These are phyloP conservation scores for Colletotrichum ledebouriae DNA, from an alignment of 2,329 filamentous ascomycete species.

Conservation along the genomic window DNA sequence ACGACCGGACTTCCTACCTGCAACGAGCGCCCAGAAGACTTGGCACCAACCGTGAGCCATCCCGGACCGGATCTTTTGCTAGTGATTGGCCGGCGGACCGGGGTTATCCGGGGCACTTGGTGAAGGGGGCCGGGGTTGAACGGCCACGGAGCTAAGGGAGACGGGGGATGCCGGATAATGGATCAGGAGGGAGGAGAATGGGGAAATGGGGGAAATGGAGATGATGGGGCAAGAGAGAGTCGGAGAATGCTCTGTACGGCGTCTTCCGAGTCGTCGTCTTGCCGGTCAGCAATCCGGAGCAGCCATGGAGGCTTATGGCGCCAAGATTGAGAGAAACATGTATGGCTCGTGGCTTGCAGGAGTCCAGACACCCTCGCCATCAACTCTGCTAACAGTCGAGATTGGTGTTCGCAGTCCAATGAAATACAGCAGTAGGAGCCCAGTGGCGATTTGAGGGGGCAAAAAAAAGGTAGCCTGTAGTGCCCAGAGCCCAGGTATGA, in stretches of 20 bases:
- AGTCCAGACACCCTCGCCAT: too few species aligned
- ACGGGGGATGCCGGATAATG: background rate
- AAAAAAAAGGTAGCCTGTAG: conserved; percentile 9
- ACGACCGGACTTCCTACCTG: conserved; percentile 27
- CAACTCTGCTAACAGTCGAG: too few species aligned
- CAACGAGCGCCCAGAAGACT: conserved; percentile 35
- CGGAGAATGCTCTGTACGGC: background rate
- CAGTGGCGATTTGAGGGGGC: background rate
- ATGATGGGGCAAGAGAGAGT: background rate
- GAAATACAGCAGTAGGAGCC: background rate
- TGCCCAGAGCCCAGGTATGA: conserved; percentile 8
- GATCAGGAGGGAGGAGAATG: conserved; percentile 5
- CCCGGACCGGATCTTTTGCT: background rate
- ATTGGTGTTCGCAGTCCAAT: too few species aligned
- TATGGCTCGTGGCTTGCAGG: conserved; percentile 31
- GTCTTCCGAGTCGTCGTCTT: background rate
- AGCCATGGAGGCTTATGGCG: too few species aligned
- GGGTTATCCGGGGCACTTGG: conserved; percentile 21
- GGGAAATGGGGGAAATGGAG: conserved; percentile 21
- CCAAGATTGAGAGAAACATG: background rate
- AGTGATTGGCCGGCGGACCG: conserved; percentile 29
- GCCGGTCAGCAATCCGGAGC: too few species aligned
- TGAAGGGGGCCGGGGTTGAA: conserved; percentile 1
- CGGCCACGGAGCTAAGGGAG: conserved; percentile 13
- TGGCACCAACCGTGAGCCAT: conserved; percentile 24